phyloP scores from a whole-genome alignment of 352 stramenopile species.

The Detonula confervacea region DNA sequence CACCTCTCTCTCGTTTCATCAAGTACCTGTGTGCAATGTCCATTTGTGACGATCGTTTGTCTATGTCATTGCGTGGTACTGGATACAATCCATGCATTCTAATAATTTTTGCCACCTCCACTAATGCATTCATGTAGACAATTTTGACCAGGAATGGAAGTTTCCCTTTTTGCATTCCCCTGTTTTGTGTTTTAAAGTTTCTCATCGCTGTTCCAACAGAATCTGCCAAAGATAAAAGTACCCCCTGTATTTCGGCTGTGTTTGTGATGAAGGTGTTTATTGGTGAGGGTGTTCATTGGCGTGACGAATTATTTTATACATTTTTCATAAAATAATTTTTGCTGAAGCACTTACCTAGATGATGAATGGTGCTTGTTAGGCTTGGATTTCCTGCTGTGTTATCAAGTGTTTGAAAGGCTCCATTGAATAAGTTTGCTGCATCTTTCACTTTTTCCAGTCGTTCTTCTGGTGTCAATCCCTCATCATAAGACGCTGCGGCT shows the following conservation, averaged over 20 bases:
- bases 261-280: not conserved
- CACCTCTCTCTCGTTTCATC: too few relatives aligned
- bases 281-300: not conserved
- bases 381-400: not conserved
- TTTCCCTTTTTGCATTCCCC: not conserved
- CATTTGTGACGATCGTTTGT: too few relatives aligned
- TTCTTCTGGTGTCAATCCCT: not conserved
- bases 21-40: too few relatives aligned
- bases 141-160: not conserved
- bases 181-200: not conserved
- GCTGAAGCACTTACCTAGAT: not conserved
- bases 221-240: too few relatives aligned
- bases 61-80: too few relatives aligned
- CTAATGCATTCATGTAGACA: not conserved
- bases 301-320: not conserved
- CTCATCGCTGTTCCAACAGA: not conserved
- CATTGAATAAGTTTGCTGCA: not conserved
- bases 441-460: not conserved
- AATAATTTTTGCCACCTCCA: not conserved
- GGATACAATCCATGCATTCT: not conserved
- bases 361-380: not conserved
- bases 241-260: not conserved
- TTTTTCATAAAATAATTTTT: not conserved
- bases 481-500: not conserved
- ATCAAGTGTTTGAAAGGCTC: not conserved